Evolutionary conservation across 2,329 filamentous ascomycete genomes (phyloP).

Genomic region (Fusarium sp.): DNA sequence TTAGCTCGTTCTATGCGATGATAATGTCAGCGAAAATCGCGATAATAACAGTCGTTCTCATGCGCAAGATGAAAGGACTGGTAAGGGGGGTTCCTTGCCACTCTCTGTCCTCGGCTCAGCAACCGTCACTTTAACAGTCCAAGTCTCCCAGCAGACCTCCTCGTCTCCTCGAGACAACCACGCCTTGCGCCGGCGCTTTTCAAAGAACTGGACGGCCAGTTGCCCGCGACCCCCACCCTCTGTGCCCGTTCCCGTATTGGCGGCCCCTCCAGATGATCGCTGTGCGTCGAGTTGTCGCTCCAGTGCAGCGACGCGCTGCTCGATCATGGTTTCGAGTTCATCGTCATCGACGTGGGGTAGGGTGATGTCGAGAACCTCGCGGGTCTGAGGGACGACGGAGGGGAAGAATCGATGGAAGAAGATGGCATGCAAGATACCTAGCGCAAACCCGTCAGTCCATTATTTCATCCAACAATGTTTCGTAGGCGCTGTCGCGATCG

Average conservation of each 20-base stretch:
- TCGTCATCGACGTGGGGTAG: constrained; percentile 90
- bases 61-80: neutral
- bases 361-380: constrained; percentile 91
- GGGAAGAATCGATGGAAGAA: constrained; percentile 99
- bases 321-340: constrained; percentile 93
- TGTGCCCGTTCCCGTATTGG: constrained; percentile 38
- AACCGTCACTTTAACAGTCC: constrained; percentile 94
- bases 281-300: constrained; percentile 80
- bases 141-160: constrained; percentile 96
- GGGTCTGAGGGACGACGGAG: constrained; percentile 81
- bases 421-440: constrained; percentile 94
- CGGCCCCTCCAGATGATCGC: constrained; percentile 53
- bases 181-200: constrained; percentile 86
- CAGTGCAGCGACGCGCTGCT: constrained; percentile 83
- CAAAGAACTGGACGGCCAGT: constrained; percentile 92
- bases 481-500: neutral
- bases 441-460: neutral
- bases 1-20: constrained; percentile 79
- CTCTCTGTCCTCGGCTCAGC: constrained; percentile 89
- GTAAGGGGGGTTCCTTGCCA: constrained; percentile 65
- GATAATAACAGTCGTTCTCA: neutral
- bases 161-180: constrained; percentile 87
- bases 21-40: neutral
- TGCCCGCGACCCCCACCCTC: constrained; percentile 79
- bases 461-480: neutral